Percentiles rank a stretch among this genome's conserved stretches.
Conservation (phyloP, 495 filamentous ascomycete species). For the Xanthoparmelia taractica region DNA sequence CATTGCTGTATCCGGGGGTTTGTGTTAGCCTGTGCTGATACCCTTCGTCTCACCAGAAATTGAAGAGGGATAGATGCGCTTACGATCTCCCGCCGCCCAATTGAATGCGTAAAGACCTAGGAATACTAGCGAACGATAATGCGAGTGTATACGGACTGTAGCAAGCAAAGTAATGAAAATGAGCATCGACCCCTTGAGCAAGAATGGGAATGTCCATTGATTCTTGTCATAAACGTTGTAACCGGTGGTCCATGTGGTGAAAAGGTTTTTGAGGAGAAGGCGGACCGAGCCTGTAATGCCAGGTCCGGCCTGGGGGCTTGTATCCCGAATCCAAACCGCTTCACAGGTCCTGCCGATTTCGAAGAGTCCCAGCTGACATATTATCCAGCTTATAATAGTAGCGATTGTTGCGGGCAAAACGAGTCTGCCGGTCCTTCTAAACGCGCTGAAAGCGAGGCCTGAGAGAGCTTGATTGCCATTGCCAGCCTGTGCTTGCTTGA, state of each 20-base stretch:
- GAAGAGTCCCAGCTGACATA: constrained; percentile 51
- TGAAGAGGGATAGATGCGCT: not conserved
- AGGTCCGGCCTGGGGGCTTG: constrained; percentile 38
- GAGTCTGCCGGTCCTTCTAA: constrained; percentile 56
- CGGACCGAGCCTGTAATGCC: constrained; percentile 22
- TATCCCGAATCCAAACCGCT: constrained; percentile 52
- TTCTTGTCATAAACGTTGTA: constrained; percentile 56
- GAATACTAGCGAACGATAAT: constrained; percentile 15
- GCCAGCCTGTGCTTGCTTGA: constrained; percentile 51
- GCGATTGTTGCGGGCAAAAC: constrained; percentile 55
- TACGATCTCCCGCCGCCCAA: constrained; percentile 19
- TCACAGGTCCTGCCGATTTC: constrained; percentile 48
- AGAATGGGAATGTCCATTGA: constrained; percentile 57
- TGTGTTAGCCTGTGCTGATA: constrained; percentile 2
- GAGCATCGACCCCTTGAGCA: constrained; percentile 53
- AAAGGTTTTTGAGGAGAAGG: constrained; percentile 43
- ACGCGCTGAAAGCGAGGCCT: constrained; percentile 52
- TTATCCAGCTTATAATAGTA: constrained; percentile 48
- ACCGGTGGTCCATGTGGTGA: constrained; percentile 50
- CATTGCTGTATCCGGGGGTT: constrained; percentile 5
- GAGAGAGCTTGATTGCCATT: constrained; percentile 44
- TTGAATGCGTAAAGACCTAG: constrained; percentile 17
- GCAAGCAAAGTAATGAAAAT: constrained; percentile 51
- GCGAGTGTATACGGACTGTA: constrained; percentile 43
- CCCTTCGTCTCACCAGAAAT: not conserved